phyloP scores from a whole-genome alignment of 2,329 filamentous ascomycete species.

The Xylariaceae sp. region DNA sequence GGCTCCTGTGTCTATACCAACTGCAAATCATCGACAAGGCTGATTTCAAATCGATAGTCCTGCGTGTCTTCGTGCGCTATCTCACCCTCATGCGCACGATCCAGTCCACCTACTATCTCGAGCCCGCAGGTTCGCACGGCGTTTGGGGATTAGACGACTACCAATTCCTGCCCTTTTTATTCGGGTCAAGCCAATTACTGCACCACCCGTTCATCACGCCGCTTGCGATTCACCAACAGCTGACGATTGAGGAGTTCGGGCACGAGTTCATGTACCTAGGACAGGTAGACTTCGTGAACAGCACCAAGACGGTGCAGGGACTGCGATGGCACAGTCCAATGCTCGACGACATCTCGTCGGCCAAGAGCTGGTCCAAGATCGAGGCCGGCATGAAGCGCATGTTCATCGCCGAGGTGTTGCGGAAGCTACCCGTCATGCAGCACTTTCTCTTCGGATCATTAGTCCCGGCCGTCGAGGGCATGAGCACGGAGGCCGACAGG shows the following conservation, averaged over 20 bases:
- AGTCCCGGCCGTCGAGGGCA: constrained; percentile 73
- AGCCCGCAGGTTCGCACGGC: constrained; percentile 93
- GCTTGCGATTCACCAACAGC: constrained; percentile 78
- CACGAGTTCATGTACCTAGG: constrained; percentile 85
- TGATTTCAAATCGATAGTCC: constrained; percentile 70
- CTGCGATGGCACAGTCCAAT: constrained; percentile 96
- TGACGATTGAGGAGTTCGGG: constrained; percentile 81
- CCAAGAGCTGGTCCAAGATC: constrained; percentile 87
- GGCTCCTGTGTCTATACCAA: constrained; percentile 90
- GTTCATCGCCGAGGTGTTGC: constrained; percentile 89
- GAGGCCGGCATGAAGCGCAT: constrained; percentile 94
- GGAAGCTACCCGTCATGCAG: constrained; percentile 96
- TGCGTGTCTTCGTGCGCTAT: constrained; percentile 78
- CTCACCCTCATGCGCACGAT: constrained; percentile 80
- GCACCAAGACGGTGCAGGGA: constrained; percentile 91
- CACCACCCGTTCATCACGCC: constrained; percentile 78
- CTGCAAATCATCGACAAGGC: constrained; percentile 58
- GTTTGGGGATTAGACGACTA: constrained; percentile 99
- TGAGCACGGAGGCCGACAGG: constrained; percentile 62
- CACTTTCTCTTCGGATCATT: constrained; percentile 92
- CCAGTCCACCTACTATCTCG: constrained; percentile 91
- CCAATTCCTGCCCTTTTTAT: constrained; percentile 92
- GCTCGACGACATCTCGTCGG: constrained; percentile 93
- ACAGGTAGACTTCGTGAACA: constrained; percentile 91
- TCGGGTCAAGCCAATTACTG: constrained; percentile 85